These are phyloP conservation scores for Scheffersomyces stipitis DNA, from an alignment of 805 yeast genomes.

Conservation along the genomic window DNA sequence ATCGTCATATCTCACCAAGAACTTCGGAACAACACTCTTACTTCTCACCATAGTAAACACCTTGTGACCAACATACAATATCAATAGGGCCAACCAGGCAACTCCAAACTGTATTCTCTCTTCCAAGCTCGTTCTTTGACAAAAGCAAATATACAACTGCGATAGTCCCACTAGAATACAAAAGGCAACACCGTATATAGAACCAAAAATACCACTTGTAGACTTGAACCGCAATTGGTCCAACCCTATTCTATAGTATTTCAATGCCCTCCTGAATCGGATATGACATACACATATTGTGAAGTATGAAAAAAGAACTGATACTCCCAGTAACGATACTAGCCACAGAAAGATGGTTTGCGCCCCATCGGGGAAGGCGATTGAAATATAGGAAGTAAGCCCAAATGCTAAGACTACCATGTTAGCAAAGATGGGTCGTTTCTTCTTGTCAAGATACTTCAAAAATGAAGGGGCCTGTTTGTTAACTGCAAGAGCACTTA, in stretches of 20 bases:
- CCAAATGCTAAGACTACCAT: not conserved
- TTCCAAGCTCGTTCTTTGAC: not conserved
- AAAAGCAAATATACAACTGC: not conserved
- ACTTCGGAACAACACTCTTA: not conserved
- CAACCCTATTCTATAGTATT: not conserved
- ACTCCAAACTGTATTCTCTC: not conserved
- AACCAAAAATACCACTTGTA: not conserved
- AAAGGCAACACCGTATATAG: not conserved
- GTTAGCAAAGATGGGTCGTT: conserved; percentile 9
- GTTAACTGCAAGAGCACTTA: conserved; percentile 21
- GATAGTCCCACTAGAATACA: not conserved
- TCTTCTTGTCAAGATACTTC: conserved; percentile 9
- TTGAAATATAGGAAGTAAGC: not conserved
- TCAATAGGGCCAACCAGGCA: not conserved
- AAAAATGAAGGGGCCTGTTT: conserved; percentile 19
- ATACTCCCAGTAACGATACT: not conserved
- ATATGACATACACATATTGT: conserved; percentile 2
- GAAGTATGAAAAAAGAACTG: not conserved
- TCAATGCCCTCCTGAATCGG: conserved; percentile 1
- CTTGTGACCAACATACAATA: not conserved
- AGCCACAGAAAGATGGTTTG: not conserved
- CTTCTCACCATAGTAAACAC: not conserved
- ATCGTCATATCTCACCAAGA: not conserved
- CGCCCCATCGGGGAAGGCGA: not conserved
- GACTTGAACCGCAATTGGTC: not conserved